phyloP scores from a whole-genome alignment of 1,139 yeast genomes.

The Sugiyamaella xylanicola region DNA sequence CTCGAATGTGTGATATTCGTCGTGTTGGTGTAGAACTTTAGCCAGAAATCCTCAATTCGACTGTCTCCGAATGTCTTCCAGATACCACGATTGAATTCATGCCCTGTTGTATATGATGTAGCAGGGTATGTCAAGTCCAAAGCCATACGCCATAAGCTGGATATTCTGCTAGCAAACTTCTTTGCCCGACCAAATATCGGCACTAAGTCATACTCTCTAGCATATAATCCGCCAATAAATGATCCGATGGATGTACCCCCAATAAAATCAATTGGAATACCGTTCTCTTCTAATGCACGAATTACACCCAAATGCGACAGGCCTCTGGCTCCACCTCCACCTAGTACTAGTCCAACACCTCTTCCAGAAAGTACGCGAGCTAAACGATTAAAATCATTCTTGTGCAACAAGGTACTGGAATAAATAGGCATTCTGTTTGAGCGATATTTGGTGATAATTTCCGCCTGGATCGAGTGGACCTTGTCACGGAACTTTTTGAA shows the following conservation, averaged over 20 bases:
- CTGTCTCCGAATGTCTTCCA: slow-evolving; percentile 95
- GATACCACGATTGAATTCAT: slow-evolving; percentile 92
- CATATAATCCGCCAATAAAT: slow-evolving; percentile 93
- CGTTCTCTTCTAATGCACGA: slow-evolving; percentile 89
- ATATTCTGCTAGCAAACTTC: slow-evolving; percentile 77
- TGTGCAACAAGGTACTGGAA: slow-evolving; percentile 58
- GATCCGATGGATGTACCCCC: slow-evolving; percentile 98
- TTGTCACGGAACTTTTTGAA: slow-evolving; percentile 36
- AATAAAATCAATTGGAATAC: slow-evolving; percentile 88
- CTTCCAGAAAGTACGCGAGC: slow-evolving; percentile 90
- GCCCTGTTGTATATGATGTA: slow-evolving; percentile 94
- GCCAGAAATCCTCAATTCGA: slow-evolving; percentile 96
- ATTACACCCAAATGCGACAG: slow-evolving; percentile 89
- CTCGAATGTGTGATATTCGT: slow-evolving; percentile 95
- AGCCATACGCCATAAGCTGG: slow-evolving; percentile 82
- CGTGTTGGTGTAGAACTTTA: slow-evolving; percentile 82
- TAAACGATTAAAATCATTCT: slow-evolving; percentile 83
- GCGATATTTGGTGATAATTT: slow-evolving; percentile 40
- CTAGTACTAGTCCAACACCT: slow-evolving; percentile 90
- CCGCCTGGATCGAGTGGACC: slow-evolving; percentile 43
- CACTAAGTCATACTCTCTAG: slow-evolving; percentile 85
- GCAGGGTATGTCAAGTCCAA: slow-evolving; percentile 90
- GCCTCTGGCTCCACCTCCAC: slow-evolving; percentile 99
- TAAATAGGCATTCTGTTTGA: slow-evolving; percentile 41
- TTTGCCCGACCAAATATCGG: slow-evolving; percentile 90